Evolutionary conservation across 1,284 basidiomycete species (phyloP).

Genomic region (Wallemia hederae): DNA sequence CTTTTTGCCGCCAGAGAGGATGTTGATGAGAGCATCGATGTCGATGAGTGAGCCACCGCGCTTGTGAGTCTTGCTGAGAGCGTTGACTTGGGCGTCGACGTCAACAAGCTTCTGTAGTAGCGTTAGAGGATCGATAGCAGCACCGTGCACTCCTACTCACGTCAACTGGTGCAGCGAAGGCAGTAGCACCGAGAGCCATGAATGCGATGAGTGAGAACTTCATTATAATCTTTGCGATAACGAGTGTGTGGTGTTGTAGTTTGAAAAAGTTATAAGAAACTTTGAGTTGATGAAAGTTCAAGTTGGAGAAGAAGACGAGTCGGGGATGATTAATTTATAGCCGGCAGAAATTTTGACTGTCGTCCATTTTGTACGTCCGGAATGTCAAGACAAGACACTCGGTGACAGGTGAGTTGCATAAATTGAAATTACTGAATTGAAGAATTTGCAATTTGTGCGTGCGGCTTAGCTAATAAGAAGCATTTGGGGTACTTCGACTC

Average conservation of each 20-base stretch:
- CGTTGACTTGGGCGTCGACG: background rate
- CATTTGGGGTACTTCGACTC: no score
- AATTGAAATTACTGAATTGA: background rate
- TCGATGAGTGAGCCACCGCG: background rate
- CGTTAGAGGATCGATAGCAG: background rate
- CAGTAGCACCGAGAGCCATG: background rate
- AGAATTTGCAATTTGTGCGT: background rate
- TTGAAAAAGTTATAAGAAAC: background rate
- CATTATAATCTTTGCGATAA: background rate
- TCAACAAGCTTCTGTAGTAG: background rate
- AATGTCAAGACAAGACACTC: background rate
- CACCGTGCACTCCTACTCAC: background rate
- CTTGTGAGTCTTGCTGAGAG: background rate
- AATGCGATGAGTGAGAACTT: background rate
- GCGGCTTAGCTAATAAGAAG: no score
- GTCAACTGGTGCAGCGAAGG: background rate
- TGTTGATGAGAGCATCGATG: background rate
- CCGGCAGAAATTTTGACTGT: background rate
- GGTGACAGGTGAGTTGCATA: background rate
- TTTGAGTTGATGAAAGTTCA: background rate
- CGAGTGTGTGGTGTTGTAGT: background rate
- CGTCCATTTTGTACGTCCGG: background rate
- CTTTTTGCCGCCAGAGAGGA: background rate
- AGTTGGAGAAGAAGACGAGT: background rate
- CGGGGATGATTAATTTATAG: background rate